Base-by-base conservation (phyloP, 2,329 filamentous ascomycete genomes). In the Alternaria viburni region DNA sequence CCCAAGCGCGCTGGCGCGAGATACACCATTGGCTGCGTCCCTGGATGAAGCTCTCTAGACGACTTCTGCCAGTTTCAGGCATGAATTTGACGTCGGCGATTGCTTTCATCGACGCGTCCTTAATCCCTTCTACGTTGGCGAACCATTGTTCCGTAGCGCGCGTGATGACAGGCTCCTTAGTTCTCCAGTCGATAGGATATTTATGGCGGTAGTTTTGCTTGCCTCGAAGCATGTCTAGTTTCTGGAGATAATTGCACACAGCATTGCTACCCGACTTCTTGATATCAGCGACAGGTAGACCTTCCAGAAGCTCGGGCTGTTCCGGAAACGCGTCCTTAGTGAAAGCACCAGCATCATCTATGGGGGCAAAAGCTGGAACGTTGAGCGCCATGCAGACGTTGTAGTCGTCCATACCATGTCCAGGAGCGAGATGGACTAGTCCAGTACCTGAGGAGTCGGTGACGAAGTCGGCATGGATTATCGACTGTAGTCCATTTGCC, bases 131-230 rank as follows among this genome's bases (percentile, higher is more conserved):
- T 3, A 97, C 93, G 78, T 98, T 93, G 11, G 96, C 93, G 76
- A 99, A 99, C 96, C 96, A 99, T 81, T 99, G 96, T 41, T 94
- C 93, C 0, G 96, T 99, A 4, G 96, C 95, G 68, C 96, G 85
- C 32, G 96, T 88, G 63, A 99, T 93, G 54, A 99, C 90, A 1
- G 96, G 96, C 69, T 91, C 86, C 80, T 98, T 99, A 0, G 95
- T 97, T 57, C 96, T 88, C 96, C 96, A 99, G 81, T 99, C 96
- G 71, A 98, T 97, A 0, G 96, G 96, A 77, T 98, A 98, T 79
- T 97, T 98, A 84, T 99, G 96, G 56, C 86, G 86, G 76, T 95
- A 91, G 60, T 85, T 85, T 70, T 96, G 91, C 5, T 86, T 87
- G 43, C 86, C 85, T 44, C 97, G 82, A 4, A 98, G 86, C n/a